A percentile compares a stretch with the other conserved stretches of the same genome.
Evolutionary conservation across 139 green algal genomes (phyloP).

Genomic region (Tetraselmis chui): DNA sequence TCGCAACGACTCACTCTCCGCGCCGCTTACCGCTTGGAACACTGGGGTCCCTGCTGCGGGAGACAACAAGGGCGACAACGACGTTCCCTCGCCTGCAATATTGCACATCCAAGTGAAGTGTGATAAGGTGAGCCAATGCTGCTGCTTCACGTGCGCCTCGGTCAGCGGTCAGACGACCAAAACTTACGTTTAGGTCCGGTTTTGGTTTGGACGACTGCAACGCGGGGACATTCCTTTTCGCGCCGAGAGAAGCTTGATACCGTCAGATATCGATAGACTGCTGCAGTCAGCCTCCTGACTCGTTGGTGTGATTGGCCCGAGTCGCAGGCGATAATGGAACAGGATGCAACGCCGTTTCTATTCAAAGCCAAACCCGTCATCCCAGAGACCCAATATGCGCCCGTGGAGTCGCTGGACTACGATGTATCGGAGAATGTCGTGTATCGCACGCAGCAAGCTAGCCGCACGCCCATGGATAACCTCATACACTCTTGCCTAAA

Average conservation of each 20-base stretch:
- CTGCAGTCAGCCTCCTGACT: neutral
- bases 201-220: too few relatives aligned
- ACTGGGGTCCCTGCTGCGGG: too few relatives aligned
- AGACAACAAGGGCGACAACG: neutral
- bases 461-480: constrained; percentile 25
- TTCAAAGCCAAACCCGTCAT: neutral
- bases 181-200: too few relatives aligned
- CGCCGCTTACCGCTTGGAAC: neutral
- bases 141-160: neutral
- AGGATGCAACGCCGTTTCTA: neutral
- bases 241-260: too few relatives aligned
- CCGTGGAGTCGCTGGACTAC: constrained; percentile 45
- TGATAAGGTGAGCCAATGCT: neutral
- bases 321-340: neutral
- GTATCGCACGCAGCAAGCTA: constrained; percentile 32
- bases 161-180: neutral
- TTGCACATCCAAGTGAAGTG: neutral
- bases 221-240: too few relatives aligned
- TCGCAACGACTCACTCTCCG: neutral
- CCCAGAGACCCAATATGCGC: neutral
- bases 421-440: constrained; percentile 54
- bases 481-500: constrained; percentile 31
- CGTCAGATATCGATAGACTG: too few relatives aligned
- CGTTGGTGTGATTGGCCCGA: neutral
- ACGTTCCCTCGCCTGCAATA: neutral